A percentile compares a stretch with the other conserved stretches of the same genome.
These are phyloP conservation scores for Akanthomyces dipterigenus DNA, from an alignment of 2,329 filamentous ascomycete species.

Conservation along the genomic window DNA sequence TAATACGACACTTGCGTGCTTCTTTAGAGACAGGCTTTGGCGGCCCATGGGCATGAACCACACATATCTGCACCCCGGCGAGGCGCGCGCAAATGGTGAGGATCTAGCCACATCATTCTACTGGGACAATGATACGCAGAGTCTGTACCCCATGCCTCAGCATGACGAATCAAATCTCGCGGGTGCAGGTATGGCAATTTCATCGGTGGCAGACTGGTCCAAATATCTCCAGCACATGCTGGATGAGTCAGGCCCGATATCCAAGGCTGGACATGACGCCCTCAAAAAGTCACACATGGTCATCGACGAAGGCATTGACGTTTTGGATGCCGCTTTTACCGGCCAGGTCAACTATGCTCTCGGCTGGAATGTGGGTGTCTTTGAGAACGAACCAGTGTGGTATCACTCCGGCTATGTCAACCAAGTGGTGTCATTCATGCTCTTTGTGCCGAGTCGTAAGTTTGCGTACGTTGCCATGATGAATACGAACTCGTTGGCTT, in stretches of 20 bases:
- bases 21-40: conserved; percentile 34
- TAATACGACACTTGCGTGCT: conserved; percentile 27
- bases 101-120: conserved; percentile 33
- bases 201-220: conserved; percentile 32
- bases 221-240: conserved; percentile 28
- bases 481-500: conserved; percentile 16
- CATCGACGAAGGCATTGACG: neutral
- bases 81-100: conserved; percentile 15
- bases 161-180: conserved; percentile 25
- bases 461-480: conserved; percentile 21
- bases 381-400: conserved; percentile 19
- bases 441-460: conserved; percentile 20
- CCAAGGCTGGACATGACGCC: conserved; percentile 18
- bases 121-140: conserved; percentile 25
- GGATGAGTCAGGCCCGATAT: conserved; percentile 21
- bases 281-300: conserved; percentile 21
- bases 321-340: conserved; percentile 13
- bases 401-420: conserved; percentile 20
- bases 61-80: conserved; percentile 25
- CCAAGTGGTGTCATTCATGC: conserved; percentile 21
- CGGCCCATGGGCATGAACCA: conserved; percentile 36
- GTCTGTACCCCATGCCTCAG: conserved; percentile 20
- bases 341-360: conserved; percentile 18
- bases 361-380: conserved; percentile 19
- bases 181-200: conserved; percentile 38